Evolutionary conservation across 2,329 filamentous ascomycete genomes (phyloP), one percentile per base, ranked within the genome.

Genomic region (Pseudogymnoascus sp.): DNA sequence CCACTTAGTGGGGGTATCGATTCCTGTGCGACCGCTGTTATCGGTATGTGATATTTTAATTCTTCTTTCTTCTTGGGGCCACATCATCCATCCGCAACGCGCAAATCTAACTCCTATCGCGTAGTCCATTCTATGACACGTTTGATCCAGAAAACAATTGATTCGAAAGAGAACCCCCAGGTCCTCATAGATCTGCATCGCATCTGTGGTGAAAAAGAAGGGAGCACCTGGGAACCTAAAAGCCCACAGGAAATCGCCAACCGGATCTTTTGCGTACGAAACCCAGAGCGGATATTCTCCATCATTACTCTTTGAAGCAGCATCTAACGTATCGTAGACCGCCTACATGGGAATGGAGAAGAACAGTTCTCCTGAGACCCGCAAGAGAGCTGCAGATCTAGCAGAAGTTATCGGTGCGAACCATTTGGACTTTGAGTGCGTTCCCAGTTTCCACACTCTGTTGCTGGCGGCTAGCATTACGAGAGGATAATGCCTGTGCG

Each of bases 331-430:
- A 8, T 9, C 8, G 9, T 9, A 83, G 65, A 90, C 86, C 1
- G 78, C 79, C 54, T 90, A 85, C 73, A 87, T 90, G 84, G 89
- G 88, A 9, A 92, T 86, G 69, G 43, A 54, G n/a, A 75, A 79
- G 66, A 87, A 86, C 41, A 86, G 82, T 58, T 85, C 81, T 22
- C 74, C 76, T 41, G 87, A 90, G 65, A 92, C 89, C 0, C 77
- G 89, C 8, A 77, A 79, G 54, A 78, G 90, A 28, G 87, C 90
- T 1, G 81, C 82, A 68, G 77, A 81, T 0, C 78, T 93, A 0
- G 72, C 80, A 4, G 69, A 76, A 3, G 78, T 76, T 4, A 90
- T 93, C 59, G 89, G 89, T 2, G 78, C 82, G 12, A 58, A 36
- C 68, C 90, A 94, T 70, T 78, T 83, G 3, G 82, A 92, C 68